These are phyloP conservation scores for Wallacemonas sp. DNA, from an alignment of 208 protist species.

Conservation along the genomic window DNA sequence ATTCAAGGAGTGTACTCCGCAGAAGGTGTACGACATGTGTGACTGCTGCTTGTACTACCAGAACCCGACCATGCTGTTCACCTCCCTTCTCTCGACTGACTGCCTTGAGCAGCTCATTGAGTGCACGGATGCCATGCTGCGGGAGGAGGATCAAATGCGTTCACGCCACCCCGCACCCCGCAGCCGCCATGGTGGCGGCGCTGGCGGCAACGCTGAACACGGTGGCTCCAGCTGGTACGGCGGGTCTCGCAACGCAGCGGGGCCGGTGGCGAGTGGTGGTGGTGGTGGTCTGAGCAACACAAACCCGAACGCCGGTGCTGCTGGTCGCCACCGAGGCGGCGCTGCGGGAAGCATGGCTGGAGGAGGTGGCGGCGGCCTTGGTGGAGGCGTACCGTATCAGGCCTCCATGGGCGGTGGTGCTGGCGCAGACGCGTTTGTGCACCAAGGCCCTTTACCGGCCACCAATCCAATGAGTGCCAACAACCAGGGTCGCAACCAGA, in stretches of 20 bases:
- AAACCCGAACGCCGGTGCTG: no score
- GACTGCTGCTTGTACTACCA: slow-evolving; percentile 14
- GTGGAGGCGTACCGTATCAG: no score
- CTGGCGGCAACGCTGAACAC: not conserved
- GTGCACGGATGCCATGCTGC: slow-evolving; percentile 35
- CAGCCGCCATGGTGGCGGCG: slow-evolving; percentile 13
- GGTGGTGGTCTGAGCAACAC: no score
- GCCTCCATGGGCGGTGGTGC: no score
- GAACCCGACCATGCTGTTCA: slow-evolving; percentile 40
- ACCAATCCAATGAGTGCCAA: not conserved
- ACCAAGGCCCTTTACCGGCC: not conserved
- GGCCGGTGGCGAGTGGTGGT: no score
- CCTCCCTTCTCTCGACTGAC: slow-evolving; percentile 36
- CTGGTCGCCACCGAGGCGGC: no score
- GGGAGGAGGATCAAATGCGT: slow-evolving; percentile 20
- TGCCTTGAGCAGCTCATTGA: slow-evolving; percentile 44
- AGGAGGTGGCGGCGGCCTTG: no score
- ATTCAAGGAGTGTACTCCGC: slow-evolving; percentile 31
- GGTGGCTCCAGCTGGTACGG: not conserved
- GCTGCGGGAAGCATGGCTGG: no score
- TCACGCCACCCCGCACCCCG: slow-evolving; percentile 5
- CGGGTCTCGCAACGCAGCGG: no score
- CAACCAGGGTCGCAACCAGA: not conserved
- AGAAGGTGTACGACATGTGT: slow-evolving; percentile 41
- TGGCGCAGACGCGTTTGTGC: not conserved